Evolutionary conservation across 352 stramenopile species (phyloP).

Genomic region (Discostella stelligera): DNA sequence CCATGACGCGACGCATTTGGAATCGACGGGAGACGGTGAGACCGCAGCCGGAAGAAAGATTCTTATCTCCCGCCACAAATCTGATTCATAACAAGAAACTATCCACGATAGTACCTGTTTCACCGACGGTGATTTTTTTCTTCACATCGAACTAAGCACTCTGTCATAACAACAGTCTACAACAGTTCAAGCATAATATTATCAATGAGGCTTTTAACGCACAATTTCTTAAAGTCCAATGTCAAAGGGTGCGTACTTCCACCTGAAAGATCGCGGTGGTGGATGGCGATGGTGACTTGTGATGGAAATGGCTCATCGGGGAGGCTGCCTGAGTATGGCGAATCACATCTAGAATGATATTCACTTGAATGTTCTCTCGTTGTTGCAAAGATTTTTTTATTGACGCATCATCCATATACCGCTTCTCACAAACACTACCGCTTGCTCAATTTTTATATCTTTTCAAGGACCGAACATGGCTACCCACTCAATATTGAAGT

Average conservation of each 20-base stretch:
- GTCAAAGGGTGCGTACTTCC: conserved; percentile 59
- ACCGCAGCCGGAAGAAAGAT: not conserved
- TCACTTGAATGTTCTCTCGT: not conserved
- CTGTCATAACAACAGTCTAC: too few species aligned
- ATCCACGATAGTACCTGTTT: too few species aligned
- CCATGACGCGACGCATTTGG: not conserved
- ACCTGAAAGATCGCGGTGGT: too few species aligned
- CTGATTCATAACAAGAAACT: too few species aligned
- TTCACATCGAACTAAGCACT: not conserved
- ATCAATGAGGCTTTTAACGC: conserved; percentile 72
- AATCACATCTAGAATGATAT: not conserved
- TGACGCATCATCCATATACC: too few species aligned
- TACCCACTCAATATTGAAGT: conserved; percentile 76
- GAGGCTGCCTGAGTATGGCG: not conserved
- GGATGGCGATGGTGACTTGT: too few species aligned
- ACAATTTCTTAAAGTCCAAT: conserved; percentile 79
- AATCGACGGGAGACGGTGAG: conserved; percentile 11
- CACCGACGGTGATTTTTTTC: not conserved
- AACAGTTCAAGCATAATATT: conserved; percentile 10
- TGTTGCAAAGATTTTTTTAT: not conserved
- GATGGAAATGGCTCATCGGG: not conserved
- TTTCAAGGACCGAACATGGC: conserved; percentile 63
- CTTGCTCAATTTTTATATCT: conserved; percentile 4
- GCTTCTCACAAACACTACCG: not conserved
- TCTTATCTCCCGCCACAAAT: not conserved